Base-by-base conservation (phyloP, 495 filamentous ascomycete genomes). In the Amniculicola lignicola region DNA sequence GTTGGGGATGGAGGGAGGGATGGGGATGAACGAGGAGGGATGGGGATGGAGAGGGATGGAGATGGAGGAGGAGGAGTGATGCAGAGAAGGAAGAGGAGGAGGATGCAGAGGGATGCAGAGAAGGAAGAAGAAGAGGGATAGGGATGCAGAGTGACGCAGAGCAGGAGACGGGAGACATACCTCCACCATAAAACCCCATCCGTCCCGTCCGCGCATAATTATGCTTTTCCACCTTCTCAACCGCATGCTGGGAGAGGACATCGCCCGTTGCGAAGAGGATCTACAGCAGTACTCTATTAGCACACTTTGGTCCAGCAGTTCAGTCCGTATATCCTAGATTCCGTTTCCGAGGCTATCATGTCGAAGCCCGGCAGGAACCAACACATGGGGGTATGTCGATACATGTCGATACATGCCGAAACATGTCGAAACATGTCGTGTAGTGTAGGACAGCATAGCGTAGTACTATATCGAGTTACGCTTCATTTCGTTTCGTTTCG, bases 251-350 rank as follows among this genome's bases (percentile, higher is more conserved):
- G n/a, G 93, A 89, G 48, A 96, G 80, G 47, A 85, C 76, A 72
- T 98, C 93, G 56, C 93, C 93, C 15, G 89, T 83, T 31, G 86
- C 90, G 69, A 97, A 98, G 50, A 98, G 82, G 43, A 96, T 70
- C 84, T 87, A 31, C 5, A 7, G 47, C 47, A 48, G 9, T 18
- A 21, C 47, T 15, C 6, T 44, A 44, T 44, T 22, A 44, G 41
- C 41, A 44, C 6, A 9, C 41, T 23, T 25, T 16, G 41, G 9
- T n/a, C n/a, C n/a, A n/a, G n/a, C n/a, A n/a, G n/a, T n/a, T n/a
- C n/a, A n/a, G n/a, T n/a, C n/a, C n/a, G n/a, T n/a, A n/a, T n/a
- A n/a, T n/a, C n/a, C n/a, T n/a, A n/a, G n/a, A n/a, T n/a, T n/a
- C n/a, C n/a, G n/a, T n/a, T n/a, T n/a, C n/a, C n/a, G n/a, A n/a